A percentile compares a stretch with the other conserved stretches of the same genome.
These are phyloP conservation scores for Erodium maritimum DNA, from an alignment of 345 rosid genomes.

Conservation along the genomic window DNA sequence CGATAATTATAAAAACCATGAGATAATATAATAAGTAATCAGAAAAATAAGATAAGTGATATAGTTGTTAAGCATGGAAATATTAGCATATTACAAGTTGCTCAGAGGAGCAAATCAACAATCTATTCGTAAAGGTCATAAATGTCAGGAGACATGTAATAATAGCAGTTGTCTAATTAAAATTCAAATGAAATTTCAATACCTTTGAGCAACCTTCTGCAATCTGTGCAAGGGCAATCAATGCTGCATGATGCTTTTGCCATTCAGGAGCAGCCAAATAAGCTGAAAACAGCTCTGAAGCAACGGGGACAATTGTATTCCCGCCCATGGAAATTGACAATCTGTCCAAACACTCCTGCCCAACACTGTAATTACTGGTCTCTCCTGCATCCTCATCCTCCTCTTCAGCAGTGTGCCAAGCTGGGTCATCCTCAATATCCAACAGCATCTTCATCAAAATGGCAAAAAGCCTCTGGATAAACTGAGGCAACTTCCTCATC, in stretches of 20 bases:
- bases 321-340: constrained; percentile 93
- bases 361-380: constrained; percentile 82
- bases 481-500: constrained; percentile 98
- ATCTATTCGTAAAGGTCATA: too few species aligned
- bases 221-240: constrained; percentile 95
- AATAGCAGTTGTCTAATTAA: too few species aligned
- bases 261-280: constrained; percentile 89
- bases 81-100: too few species aligned
- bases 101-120: too few species aligned
- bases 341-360: constrained; percentile 96
- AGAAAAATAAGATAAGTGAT: too few species aligned
- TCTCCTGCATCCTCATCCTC: constrained; percentile 98
- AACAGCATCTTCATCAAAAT: constrained; percentile 83
- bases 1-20: too few species aligned
- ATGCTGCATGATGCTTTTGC: constrained; percentile 97
- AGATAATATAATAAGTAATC: too few species aligned
- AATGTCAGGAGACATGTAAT: too few species aligned
- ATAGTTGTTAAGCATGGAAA: too few species aligned
- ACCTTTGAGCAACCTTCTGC: constrained; percentile 99
- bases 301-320: constrained; percentile 92
- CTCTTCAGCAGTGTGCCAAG: constrained; percentile 81
- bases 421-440: constrained; percentile 90
- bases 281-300: constrained; percentile 78
- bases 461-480: constrained; percentile 70
- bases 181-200: background rate